phyloP scores from a whole-genome alignment of 768 basidiomycete genomes.

The Multifurca ochricompacta region DNA sequence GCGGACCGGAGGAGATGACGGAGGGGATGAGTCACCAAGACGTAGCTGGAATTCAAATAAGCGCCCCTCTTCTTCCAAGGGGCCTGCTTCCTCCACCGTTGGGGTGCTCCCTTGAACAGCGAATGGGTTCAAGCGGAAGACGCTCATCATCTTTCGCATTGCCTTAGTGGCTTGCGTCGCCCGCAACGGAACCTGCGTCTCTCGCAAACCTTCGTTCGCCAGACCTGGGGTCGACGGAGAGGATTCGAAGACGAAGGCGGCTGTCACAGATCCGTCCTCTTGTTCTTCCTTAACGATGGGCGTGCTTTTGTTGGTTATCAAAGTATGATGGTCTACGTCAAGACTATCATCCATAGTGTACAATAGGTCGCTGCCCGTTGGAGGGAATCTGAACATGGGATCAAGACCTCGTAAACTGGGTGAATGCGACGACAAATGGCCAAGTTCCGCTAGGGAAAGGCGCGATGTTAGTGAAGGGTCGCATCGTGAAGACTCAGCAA shows the following conservation, averaged over 20 bases:
- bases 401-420: conserved; percentile 14
- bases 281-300: conserved; percentile 18
- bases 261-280: conserved; percentile 13
- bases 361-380: conserved; percentile 9
- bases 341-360: conserved; percentile 14
- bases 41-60: conserved; percentile 21
- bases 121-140: conserved; percentile 72
- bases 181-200: conserved; percentile 51
- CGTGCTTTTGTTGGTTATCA: conserved; percentile 7
- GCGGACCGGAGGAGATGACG: conserved; percentile 14
- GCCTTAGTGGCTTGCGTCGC: conserved; percentile 63
- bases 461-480: conserved; percentile 15
- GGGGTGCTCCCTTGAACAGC: conserved; percentile 30
- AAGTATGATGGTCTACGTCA: conserved; percentile 10
- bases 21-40: conserved; percentile 13
- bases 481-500: conserved; percentile 16
- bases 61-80: conserved; percentile 20
- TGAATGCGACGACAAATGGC: conserved; percentile 8
- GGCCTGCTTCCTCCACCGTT: conserved; percentile 18
- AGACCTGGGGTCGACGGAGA: conserved; percentile 17
- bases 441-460: conserved; percentile 9
- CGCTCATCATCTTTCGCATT: conserved; percentile 73
- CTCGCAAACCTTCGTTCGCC: conserved; percentile 7
- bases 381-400: conserved; percentile 14
- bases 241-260: conserved; percentile 19